These are phyloP conservation scores for Sugiyamaella castrensis DNA, from an alignment of 1,139 yeast species.

Conservation along the genomic window DNA sequence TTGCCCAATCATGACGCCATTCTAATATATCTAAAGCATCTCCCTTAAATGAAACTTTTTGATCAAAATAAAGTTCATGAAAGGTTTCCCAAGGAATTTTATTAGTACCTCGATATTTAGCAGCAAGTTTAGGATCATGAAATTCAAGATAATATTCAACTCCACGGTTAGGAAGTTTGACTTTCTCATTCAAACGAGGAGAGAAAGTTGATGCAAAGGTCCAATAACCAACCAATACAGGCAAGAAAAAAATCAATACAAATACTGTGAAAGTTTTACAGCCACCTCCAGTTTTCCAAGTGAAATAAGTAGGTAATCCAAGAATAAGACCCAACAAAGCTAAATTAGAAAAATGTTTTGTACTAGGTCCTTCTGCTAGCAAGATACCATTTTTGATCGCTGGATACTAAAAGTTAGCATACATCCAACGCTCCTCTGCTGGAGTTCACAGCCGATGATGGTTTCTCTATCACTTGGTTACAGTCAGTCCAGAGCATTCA, in stretches of 20 bases:
- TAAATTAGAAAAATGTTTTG: conserved; percentile 68
- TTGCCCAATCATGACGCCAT: conserved; percentile 89
- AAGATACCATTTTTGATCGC: conserved; percentile 81
- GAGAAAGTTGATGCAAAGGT: conserved; percentile 70
- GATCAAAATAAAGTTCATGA: conserved; percentile 81
- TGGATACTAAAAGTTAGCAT: conserved; percentile 42
- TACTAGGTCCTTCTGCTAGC: conserved; percentile 91
- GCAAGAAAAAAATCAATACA: conserved; percentile 53
- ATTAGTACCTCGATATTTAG: conserved; percentile 65
- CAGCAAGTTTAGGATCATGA: conserved; percentile 70
- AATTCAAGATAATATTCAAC: conserved; percentile 77
- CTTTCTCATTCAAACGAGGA: conserved; percentile 81
- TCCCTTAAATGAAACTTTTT: conserved; percentile 84
- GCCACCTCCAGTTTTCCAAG: conserved; percentile 72
- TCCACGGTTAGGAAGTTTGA: conserved; percentile 70
- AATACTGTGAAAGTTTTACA: conserved; percentile 58
- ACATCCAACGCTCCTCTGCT: conserved; percentile 5
- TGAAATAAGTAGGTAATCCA: conserved; percentile 63
- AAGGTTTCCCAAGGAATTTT: conserved; percentile 93
- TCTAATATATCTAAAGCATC: conserved; percentile 82
- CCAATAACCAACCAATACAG: conserved; percentile 82
- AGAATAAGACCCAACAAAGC: conserved; percentile 51
- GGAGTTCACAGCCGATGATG: no score
- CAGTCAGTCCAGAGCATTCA: no score
- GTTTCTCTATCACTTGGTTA: no score